A percentile compares a stretch with the other conserved stretches of the same genome.
phyloP scores from a whole-genome alignment of 768 basidiomycete species.

The Mycena kentingensis region DNA sequence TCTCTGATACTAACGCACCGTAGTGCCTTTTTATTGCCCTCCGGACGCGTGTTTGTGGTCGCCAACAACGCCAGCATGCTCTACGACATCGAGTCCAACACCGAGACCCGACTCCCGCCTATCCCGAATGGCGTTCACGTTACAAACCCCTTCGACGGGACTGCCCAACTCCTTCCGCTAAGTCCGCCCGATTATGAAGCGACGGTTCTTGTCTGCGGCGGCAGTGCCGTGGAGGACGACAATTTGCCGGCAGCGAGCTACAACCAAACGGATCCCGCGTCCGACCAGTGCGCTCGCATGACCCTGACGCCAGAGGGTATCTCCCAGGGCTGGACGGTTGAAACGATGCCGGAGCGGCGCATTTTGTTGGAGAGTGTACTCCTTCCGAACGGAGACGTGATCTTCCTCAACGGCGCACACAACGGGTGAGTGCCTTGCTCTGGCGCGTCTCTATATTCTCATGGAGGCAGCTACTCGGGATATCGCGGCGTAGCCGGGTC shows the following conservation, averaged over 20 bases:
- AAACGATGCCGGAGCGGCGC: constrained; percentile 52
- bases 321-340: constrained; percentile 54
- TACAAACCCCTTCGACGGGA: constrained; percentile 62
- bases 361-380: constrained; percentile 61
- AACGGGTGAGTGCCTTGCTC: constrained; percentile 29
- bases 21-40: constrained; percentile 54
- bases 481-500: constrained; percentile 46
- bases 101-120: constrained; percentile 48
- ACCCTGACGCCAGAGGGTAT: constrained; percentile 51
- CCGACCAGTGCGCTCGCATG: constrained; percentile 55
- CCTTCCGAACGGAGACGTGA: constrained; percentile 55
- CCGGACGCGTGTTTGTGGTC: constrained; percentile 54
- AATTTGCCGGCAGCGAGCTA: constrained; percentile 43
- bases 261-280: constrained; percentile 53
- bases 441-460: constrained; percentile 30
- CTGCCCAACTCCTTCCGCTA: constrained; percentile 54
- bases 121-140: constrained; percentile 61
- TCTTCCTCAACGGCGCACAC: constrained; percentile 47
- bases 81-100: constrained; percentile 34
- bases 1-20: too few species aligned
- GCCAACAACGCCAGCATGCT: constrained; percentile 51
- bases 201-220: constrained; percentile 58
- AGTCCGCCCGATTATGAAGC: constrained; percentile 46
- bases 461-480: constrained; percentile 53
- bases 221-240: constrained; percentile 51